phyloP scores from a whole-genome alignment of 2,329 filamentous ascomycete species.

The Scedosporium minutisporum region DNA sequence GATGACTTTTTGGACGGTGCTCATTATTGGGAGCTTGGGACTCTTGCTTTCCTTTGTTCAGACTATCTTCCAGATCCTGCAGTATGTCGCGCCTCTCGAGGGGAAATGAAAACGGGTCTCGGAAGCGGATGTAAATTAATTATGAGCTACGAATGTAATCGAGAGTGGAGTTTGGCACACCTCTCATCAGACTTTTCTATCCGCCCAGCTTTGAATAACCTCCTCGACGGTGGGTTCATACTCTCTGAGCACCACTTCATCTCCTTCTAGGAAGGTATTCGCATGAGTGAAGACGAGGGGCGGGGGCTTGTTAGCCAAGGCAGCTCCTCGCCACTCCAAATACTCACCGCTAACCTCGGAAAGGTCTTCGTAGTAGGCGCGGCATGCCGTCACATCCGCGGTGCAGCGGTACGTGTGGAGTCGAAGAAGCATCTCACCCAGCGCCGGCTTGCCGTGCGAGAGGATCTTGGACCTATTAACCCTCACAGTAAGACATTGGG shows the following conservation, averaged over 20 bases:
- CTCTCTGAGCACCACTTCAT: slow-evolving; percentile 32
- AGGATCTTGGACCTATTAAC: slow-evolving; percentile 50
- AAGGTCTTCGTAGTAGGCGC: slow-evolving; percentile 46
- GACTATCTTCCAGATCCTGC: slow-evolving; percentile 14
- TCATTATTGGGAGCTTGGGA: slow-evolving; percentile 13
- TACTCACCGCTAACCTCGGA: slow-evolving; percentile 43
- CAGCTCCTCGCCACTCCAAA: slow-evolving; percentile 43
- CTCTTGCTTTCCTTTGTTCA: slow-evolving; percentile 13
- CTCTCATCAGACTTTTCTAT: slow-evolving; percentile 17
- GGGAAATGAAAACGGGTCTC: too few species aligned
- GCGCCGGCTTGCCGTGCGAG: slow-evolving; percentile 44
- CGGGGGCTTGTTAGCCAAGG: slow-evolving; percentile 46
- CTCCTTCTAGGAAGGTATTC: slow-evolving; percentile 38
- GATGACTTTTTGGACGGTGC: slow-evolving; percentile 14
- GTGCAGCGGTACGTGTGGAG: slow-evolving; percentile 55
- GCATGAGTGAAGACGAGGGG: slow-evolving; percentile 55
- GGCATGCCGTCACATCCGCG: slow-evolving; percentile 44
- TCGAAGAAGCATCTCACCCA: slow-evolving; percentile 48
- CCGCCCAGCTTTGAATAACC: slow-evolving; percentile 48
- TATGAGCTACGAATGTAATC: background rate
- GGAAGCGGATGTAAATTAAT: too few species aligned
- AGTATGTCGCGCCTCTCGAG: slow-evolving; percentile 6
- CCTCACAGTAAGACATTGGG: slow-evolving; percentile 38
- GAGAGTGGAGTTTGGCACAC: background rate
- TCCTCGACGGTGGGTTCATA: slow-evolving; percentile 54